phyloP scores from a whole-genome alignment of 306 rosid species.

The Heteromeles arbutifolia region DNA sequence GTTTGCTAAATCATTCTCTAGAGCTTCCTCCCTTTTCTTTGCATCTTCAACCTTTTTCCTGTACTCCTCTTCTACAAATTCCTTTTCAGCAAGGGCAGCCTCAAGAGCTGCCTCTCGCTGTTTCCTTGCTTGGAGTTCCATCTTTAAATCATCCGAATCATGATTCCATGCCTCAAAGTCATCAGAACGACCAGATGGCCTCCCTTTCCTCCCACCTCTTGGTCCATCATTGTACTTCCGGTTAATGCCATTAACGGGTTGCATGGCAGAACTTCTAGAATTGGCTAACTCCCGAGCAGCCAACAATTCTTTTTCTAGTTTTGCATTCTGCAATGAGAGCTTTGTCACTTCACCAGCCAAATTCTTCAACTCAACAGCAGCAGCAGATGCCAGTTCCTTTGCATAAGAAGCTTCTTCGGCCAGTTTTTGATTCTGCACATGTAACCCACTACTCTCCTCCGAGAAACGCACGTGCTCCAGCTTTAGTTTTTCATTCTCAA shows the following conservation, averaged over 20 bases:
- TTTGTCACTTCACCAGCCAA: slow-evolving; percentile 97
- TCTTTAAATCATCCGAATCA: slow-evolving; percentile 66
- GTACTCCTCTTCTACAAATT: slow-evolving; percentile 69
- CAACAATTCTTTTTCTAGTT: slow-evolving; percentile 78
- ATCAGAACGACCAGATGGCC: slow-evolving; percentile 55
- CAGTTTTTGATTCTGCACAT: slow-evolving; percentile 88
- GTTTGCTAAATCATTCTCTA: slow-evolving; percentile 96
- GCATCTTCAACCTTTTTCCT: slow-evolving; percentile 81
- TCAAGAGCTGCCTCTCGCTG: slow-evolving; percentile 91
- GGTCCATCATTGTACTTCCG: slow-evolving; percentile 62
- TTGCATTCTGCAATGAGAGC: slow-evolving; percentile 76
- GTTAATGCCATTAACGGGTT: slow-evolving; percentile 51
- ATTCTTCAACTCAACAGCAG: slow-evolving; percentile 96
- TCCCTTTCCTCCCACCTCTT: slow-evolving; percentile 79
- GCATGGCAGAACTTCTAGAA: slow-evolving; percentile 43
- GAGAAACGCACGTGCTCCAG: slow-evolving; percentile 79
- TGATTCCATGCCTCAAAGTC: slow-evolving; percentile 82
- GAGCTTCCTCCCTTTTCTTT: slow-evolving; percentile 87
- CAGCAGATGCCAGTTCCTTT: slow-evolving; percentile 96
- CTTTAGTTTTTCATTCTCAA: slow-evolving; percentile 82
- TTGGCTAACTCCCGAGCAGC: slow-evolving; percentile 66
- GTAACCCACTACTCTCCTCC: slow-evolving; percentile 91
- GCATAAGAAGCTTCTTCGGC: slow-evolving; percentile 99
- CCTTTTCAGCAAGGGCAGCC: slow-evolving; percentile 90
- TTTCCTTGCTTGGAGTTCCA: slow-evolving; percentile 92